Base-by-base conservation (phyloP, 2,329 filamentous ascomycete genomes). In the Rachicladosporium sp. region DNA sequence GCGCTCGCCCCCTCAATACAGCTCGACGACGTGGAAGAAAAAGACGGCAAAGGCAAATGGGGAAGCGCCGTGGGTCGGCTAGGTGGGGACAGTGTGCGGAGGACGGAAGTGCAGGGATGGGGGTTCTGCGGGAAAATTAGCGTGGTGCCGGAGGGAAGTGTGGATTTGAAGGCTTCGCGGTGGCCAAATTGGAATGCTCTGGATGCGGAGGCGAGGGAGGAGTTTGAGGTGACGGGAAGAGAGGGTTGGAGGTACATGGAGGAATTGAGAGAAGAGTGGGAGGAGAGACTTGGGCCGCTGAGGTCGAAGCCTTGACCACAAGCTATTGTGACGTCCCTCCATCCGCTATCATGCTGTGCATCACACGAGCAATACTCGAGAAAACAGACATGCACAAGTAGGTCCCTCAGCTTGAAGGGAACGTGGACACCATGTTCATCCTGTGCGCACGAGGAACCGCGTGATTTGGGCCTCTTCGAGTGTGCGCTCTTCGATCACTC, bases 101-200 rank as follows among this genome's bases (percentile, higher is more conserved):
- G 76, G 52, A 93, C 87, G 1, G 85, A 94, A 59, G 80, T 93
- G 3, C 78, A 84, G 33, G 84, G 86, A 6, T 95, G 88, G 87
- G 88, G 86, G 0, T 68, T 67, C 56, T 69, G 71, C 33, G 76
- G 76, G 2, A 65, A 63, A 27, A 57, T 73, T 36, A 65, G 68
- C 0, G 80, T 78, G 57, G 49, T 51, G 27, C 52, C 55, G 13
- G 36, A 47, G 31, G 52, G 59, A 40, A 53, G 53, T 51, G 61
- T 65, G 31, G 52, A 62, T 33, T 69, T 69, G 2, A 63, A 68
- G 39, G 64, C 68, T 15, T 67, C 70, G 8, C 69, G 85, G 46
- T 79, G 74, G 58, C 66, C 67, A 3, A 72, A 70, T 10, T 71
- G 73, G 2, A 60, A 56, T 15, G 69, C 80, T 38, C 61, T 78